A percentile compares a stretch with the other conserved stretches of the same genome.
phyloP scores from a whole-genome alignment of 768 basidiomycete species.

The Candolleomyces aberdarensis region DNA sequence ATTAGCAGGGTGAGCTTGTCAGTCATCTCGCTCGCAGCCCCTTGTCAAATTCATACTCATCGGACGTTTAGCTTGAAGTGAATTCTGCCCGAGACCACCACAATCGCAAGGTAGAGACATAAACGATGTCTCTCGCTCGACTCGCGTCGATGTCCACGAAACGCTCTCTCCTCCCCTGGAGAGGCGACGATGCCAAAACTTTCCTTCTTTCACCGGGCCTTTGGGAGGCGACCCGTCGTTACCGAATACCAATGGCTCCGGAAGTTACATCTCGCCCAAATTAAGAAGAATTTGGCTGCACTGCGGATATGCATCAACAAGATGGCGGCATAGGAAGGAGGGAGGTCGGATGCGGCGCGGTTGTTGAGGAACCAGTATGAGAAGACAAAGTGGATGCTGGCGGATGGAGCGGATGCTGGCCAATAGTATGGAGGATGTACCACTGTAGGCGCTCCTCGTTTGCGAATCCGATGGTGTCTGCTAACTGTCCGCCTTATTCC shows the following conservation, averaged over 20 bases:
- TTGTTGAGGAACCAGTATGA: constrained; percentile 71
- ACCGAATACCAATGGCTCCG: constrained; percentile 2
- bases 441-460: constrained; percentile 19
- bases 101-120: too few relatives aligned
- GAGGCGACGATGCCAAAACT: constrained; percentile 70
- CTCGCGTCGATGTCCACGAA: constrained; percentile 75
- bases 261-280: constrained; percentile 57
- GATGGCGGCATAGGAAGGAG: constrained; percentile 50
- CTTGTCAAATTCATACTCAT: too few relatives aligned
- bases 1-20: too few relatives aligned
- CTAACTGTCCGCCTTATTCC: too few relatives aligned
- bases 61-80: too few relatives aligned
- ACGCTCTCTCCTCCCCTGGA: constrained; percentile 78
- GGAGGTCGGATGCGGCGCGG: constrained; percentile 42
- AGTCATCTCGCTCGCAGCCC: too few relatives aligned
- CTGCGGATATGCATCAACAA: constrained; percentile 66
- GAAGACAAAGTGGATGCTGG: constrained; percentile 75
- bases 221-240: neutral
- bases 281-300: constrained; percentile 67
- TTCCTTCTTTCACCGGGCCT: constrained; percentile 35
- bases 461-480: neutral
- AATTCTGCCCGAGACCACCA: too few relatives aligned
- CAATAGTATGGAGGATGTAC: constrained; percentile 48
- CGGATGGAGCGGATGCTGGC: too few relatives aligned
- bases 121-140: constrained; percentile 53